These are phyloP conservation scores for Plasmodium cynomolgi DNA, from an alignment of 169 alveolate species.

Conservation along the genomic window DNA sequence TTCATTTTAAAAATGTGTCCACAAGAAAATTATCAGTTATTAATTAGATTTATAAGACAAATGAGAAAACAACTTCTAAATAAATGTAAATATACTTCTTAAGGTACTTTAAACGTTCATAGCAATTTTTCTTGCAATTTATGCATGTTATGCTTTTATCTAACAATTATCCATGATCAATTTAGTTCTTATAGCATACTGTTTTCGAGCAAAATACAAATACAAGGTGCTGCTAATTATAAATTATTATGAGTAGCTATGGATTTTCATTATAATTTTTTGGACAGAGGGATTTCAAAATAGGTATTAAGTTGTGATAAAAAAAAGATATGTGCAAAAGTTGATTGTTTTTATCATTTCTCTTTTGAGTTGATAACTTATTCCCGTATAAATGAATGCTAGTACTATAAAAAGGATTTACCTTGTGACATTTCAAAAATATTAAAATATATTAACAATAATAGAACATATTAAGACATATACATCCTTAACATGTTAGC, in stretches of 20 bases:
- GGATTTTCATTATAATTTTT: background rate
- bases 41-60: background rate
- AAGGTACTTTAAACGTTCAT: slow-evolving; percentile 1
- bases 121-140: background rate
- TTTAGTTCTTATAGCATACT: background rate
- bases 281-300: background rate
- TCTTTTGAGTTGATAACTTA: background rate
- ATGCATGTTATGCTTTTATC: background rate
- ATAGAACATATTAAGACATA: background rate
- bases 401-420: background rate
- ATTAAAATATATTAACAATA: background rate
- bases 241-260: background rate
- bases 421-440: background rate
- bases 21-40: background rate
- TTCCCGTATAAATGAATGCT: background rate
- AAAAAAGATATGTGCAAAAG: background rate
- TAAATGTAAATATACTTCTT: background rate
- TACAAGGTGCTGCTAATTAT: background rate
- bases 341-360: background rate
- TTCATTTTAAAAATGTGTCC: background rate
- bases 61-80: background rate
- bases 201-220: background rate
- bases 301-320: background rate
- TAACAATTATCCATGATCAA: background rate
- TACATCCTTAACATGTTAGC: background rate